These are phyloP conservation scores for Magnolia changhungtana DNA, from an alignment of 164 flowering plant genomes.

Conservation along the genomic window DNA sequence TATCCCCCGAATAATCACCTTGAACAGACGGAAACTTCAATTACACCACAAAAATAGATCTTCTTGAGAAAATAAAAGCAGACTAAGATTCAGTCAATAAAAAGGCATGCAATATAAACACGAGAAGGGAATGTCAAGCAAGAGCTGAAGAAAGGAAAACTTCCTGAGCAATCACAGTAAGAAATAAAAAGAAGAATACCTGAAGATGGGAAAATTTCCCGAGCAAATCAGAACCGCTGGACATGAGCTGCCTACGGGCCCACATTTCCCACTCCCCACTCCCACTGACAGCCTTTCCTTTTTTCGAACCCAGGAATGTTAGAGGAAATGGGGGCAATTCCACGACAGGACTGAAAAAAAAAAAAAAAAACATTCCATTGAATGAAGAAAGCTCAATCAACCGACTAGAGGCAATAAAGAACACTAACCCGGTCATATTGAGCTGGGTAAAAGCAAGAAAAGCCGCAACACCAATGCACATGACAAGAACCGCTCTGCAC, in stretches of 20 bases:
- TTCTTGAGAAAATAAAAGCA: too few relatives aligned
- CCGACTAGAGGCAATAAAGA: background rate
- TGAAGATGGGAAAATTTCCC: slow-evolving; percentile 66
- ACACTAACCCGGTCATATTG: slow-evolving; percentile 71
- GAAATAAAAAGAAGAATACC: slow-evolving; percentile 31
- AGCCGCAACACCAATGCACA: slow-evolving; percentile 64
- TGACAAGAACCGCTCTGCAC: slow-evolving; percentile 41
- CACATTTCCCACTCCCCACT: slow-evolving; percentile 67
- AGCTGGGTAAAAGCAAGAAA: slow-evolving; percentile 65
- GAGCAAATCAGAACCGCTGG: slow-evolving; percentile 67
- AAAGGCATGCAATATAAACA: too few relatives aligned
- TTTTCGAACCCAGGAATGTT: slow-evolving; percentile 15
- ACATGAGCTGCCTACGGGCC: slow-evolving; percentile 73
- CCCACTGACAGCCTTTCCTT: slow-evolving; percentile 13
- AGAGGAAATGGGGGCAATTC: slow-evolving; percentile 46
- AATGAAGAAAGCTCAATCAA: background rate
- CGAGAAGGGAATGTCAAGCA: too few relatives aligned
- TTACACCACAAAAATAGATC: too few relatives aligned
- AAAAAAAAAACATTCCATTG: background rate
- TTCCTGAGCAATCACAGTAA: too few relatives aligned
- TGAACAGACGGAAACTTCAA: too few relatives aligned
- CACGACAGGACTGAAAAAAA: slow-evolving; percentile 42
- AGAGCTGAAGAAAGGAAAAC: too few relatives aligned
- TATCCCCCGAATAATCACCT: too few relatives aligned
- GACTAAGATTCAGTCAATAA: too few relatives aligned